Evolutionary conservation across 352 stramenopile species (phyloP), one percentile per base, ranked within the genome.

Genomic region (Sclerospora graminicola): DNA sequence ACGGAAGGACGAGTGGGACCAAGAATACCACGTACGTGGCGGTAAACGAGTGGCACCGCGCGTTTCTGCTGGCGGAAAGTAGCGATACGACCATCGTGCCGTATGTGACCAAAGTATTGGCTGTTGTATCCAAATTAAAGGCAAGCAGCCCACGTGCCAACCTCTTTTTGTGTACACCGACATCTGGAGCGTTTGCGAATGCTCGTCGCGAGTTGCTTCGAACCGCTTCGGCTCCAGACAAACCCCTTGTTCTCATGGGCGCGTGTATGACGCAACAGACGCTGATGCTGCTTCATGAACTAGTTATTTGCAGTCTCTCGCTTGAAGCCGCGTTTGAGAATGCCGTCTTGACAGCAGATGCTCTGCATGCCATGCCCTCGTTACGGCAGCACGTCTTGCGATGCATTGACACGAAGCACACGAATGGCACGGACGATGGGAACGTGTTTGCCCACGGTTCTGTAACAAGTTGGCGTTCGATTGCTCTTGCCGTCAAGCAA

Each of bases 201-300:
- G 37, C 47, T 6, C 51, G 51, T 44, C 41, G 20, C 6, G 41
- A 62, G 10, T 34, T 62, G 35, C 39, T 46, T 5, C 32, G 15
- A 23, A 41, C 15, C 31, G n/a, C 23, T 16, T 47, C 13, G 24
- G 28, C 41, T n/a, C n/a, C n/a, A 11, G 13, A 10, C 19, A 62
- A 59, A 15, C 14, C 41, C n/a, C 39, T 66, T 13, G 37, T 43
- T 19, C 45, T 69, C 1, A 52, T 60, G 41, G 60, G 60, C 1
- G 48, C 37, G 11, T 70, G 60, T 23, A 58, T 70, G 60, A 41
- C 40, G 0, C 60, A 70, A 32, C 60, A 70, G 32, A 61, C 60
- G 27, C 41, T 26, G 5, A 35, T 70, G 26, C 23, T 70, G 8
- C 16, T 70, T 16, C 39, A 41, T 13, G 57, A 62, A 19, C 26